Percentiles rank a stretch among this genome's conserved stretches.
Conservation (phyloP, 345 rosid genomes). For the Eucalyptus sp. region DNA sequence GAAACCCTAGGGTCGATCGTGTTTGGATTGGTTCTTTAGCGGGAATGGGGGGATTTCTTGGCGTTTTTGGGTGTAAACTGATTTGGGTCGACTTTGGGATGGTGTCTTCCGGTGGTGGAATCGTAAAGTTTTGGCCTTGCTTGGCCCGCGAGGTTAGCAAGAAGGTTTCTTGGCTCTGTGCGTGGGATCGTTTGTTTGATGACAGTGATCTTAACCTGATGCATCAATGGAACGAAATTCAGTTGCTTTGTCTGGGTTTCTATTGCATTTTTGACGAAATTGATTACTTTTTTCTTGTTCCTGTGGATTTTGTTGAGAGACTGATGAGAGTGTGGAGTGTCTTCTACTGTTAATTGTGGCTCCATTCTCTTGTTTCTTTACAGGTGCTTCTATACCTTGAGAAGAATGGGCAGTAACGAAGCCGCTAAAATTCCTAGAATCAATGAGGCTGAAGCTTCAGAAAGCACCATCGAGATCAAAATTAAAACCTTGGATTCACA, state of each 20-base stretch:
- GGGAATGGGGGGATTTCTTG: background rate
- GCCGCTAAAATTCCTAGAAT: slow-evolving; percentile 13
- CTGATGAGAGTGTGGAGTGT: background rate
- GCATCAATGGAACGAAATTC: background rate
- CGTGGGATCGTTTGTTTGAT: background rate
- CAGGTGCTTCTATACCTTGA: slow-evolving; percentile 2
- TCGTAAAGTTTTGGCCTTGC: background rate
- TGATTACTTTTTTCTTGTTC: background rate
- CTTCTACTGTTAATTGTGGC: background rate
- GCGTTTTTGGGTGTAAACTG: background rate
- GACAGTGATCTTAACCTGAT: background rate
- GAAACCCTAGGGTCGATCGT: background rate
- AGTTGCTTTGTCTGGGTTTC: background rate
- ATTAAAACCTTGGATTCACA: slow-evolving; percentile 67
- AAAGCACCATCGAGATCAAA: slow-evolving; percentile 56
- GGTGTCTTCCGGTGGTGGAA: background rate
- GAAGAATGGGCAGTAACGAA: slow-evolving; percentile 41
- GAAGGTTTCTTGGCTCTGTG: background rate
- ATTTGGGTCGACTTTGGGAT: background rate
- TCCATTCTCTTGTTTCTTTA: background rate
- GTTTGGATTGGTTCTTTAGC: background rate
- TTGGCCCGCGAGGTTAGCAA: background rate
- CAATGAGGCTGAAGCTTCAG: slow-evolving; percentile 29
- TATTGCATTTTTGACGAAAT: background rate
- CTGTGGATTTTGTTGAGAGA: background rate